phyloP scores from a whole-genome alignment of 2,329 filamentous ascomycete species.

The Colletotrichum eremochloae region DNA sequence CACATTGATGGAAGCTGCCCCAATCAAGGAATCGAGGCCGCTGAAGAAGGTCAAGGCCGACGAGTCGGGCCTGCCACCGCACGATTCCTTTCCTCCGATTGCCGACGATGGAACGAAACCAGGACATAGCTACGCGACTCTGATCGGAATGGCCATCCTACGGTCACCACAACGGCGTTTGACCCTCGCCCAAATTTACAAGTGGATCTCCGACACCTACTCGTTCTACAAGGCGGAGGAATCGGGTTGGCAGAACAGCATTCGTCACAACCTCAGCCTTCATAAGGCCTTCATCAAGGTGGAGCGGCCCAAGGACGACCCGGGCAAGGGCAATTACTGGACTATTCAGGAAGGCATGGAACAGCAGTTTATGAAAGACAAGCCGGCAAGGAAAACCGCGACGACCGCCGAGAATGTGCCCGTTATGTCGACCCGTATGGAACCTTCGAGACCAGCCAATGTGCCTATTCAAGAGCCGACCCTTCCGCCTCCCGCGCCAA shows the following conservation, averaged over 20 bases:
- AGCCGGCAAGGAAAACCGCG: constrained; percentile 72
- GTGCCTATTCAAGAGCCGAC: constrained; percentile 60
- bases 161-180: constrained; percentile 85
- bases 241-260: constrained; percentile 98
- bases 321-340: constrained; percentile 98
- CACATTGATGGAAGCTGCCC: constrained; percentile 78
- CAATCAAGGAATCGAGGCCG: constrained; percentile 76
- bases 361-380: constrained; percentile 89
- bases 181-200: constrained; percentile 96
- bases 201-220: constrained; percentile 98
- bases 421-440: constrained; percentile 69
- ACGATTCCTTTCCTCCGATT: constrained; percentile 84
- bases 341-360: constrained; percentile 92
- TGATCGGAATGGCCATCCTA: constrained; percentile 97
- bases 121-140: constrained; percentile 89
- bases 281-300: constrained; percentile 98
- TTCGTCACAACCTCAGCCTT: constrained; percentile 95
- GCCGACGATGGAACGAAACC: constrained; percentile 92
- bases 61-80: constrained; percentile 72
- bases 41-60: constrained; percentile 78
- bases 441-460: constrained; percentile 61
- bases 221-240: constrained; percentile 88
- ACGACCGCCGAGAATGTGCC: constrained; percentile 69
- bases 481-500: constrained; percentile 60
- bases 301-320: constrained; percentile 95